Conservation (phyloP, 2,329 filamentous ascomycete genomes). For the Parastagonospora avenae region DNA sequence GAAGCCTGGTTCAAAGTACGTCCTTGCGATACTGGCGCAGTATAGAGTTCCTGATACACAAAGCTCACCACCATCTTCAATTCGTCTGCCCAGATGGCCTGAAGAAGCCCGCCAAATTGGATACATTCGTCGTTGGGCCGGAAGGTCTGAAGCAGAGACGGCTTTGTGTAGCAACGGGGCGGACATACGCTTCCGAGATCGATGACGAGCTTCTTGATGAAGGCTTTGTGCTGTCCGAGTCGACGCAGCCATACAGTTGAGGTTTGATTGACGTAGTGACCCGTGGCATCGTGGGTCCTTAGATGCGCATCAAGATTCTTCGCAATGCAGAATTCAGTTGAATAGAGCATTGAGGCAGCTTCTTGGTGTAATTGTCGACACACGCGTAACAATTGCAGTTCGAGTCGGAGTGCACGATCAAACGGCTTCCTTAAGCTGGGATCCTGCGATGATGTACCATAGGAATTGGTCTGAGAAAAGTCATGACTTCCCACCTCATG, state of each 20-base stretch:
- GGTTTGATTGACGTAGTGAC: background rate
- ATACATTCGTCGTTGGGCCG: background rate
- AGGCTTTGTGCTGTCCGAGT: background rate
- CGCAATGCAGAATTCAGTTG: background rate
- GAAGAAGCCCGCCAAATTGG: background rate
- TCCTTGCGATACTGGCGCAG: background rate
- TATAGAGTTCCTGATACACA: background rate
- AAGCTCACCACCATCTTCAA: background rate
- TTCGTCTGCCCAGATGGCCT: background rate
- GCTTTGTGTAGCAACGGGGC: background rate
- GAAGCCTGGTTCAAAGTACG: background rate
- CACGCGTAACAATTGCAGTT: background rate
- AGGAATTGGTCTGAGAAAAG: background rate
- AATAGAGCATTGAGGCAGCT: background rate
- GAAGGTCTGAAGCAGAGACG: background rate
- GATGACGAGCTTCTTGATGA: background rate
- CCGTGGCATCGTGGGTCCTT: background rate
- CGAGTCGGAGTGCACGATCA: background rate
- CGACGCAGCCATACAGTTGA: background rate
- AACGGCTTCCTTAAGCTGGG: background rate
- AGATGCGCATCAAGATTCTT: background rate
- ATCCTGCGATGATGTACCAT: background rate
- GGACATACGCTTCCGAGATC: background rate
- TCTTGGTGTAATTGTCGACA: background rate
- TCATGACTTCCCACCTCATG: background rate